These are phyloP conservation scores for Manihot esculenta DNA, from an alignment of 441 rosid species.

Conservation along the genomic window DNA sequence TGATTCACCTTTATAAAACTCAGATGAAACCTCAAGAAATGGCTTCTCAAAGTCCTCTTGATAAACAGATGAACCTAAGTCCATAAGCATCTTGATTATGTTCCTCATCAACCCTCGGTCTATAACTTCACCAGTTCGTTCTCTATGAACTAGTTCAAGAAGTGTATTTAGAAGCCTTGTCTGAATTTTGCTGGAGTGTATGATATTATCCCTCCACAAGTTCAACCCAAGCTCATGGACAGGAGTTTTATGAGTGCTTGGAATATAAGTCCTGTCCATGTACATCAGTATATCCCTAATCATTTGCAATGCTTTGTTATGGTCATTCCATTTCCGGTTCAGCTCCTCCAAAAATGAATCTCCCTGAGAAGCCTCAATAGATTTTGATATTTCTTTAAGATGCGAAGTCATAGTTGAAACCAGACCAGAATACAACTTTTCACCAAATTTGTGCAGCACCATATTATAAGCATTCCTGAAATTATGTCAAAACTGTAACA, in stretches of 20 bases:
- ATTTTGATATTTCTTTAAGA: slow-evolving; percentile 76
- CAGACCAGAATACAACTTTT: slow-evolving; percentile 77
- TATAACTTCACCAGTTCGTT: slow-evolving; percentile 85
- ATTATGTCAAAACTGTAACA: slow-evolving; percentile 12
- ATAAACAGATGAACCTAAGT: slow-evolving; percentile 82
- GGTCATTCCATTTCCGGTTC: slow-evolving; percentile 95
- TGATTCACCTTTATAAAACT: slow-evolving; percentile 86
- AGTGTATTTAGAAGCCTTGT: slow-evolving; percentile 70
- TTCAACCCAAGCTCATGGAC: slow-evolving; percentile 90
- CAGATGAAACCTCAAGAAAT: slow-evolving; percentile 84
- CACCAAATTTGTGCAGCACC: slow-evolving; percentile 98
- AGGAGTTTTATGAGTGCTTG: slow-evolving; percentile 67
- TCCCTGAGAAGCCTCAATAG: slow-evolving; percentile 86
- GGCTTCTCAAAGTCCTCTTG: slow-evolving; percentile 96
- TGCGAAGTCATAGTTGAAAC: slow-evolving; percentile 83
- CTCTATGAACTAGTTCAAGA: slow-evolving; percentile 80
- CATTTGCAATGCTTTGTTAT: slow-evolving; percentile 93
- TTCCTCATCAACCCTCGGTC: slow-evolving; percentile 89
- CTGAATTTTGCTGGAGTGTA: slow-evolving; percentile 72
- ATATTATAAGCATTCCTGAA: slow-evolving; percentile 96
- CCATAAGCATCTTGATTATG: slow-evolving; percentile 90
- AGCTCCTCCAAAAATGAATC: slow-evolving; percentile 85
- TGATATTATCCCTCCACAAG: slow-evolving; percentile 87
- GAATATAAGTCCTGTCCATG: slow-evolving; percentile 92
- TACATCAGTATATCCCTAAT: slow-evolving; percentile 96